Percentiles rank a stretch among this genome's conserved stretches.
phyloP scores from a whole-genome alignment of 768 basidiomycete species.

The Amanita pallidorosea region DNA sequence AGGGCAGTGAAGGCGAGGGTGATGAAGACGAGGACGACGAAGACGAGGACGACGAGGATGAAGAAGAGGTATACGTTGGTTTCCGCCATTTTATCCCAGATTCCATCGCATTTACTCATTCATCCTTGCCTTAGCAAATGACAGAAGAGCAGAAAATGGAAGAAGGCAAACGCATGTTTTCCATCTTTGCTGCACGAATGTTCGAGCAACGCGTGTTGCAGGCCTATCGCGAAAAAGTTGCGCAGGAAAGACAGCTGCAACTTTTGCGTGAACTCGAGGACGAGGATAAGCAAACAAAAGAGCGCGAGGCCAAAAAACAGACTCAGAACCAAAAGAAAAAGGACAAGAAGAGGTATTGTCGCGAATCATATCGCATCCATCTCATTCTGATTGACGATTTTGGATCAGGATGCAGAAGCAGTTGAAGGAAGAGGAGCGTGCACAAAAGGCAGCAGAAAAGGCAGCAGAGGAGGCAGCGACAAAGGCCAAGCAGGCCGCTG shows the following conservation, averaged over 20 bases:
- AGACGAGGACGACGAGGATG: constrained; percentile 48
- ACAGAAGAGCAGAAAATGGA: constrained; percentile 99
- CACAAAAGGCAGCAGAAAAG: constrained; percentile 72
- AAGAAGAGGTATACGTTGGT: constrained; percentile 35
- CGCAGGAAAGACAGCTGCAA: constrained; percentile 90
- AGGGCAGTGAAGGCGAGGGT: constrained; percentile 50
- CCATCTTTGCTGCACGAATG: constrained; percentile 98
- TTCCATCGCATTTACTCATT: constrained; percentile 8
- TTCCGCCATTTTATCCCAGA: constrained; percentile 8
- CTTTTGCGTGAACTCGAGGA: constrained; percentile 92
- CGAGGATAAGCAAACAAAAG: constrained; percentile 79
- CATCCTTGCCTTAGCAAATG: constrained; percentile 41
- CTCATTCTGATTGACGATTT: constrained; percentile 1
- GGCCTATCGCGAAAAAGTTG: constrained; percentile 94
- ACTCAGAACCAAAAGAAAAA: constrained; percentile 99
- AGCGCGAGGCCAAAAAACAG: constrained; percentile 88
- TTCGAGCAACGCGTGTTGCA: constrained; percentile 97
- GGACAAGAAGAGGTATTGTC: constrained; percentile 74
- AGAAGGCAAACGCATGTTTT: constrained; percentile 99
- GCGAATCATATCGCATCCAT: constrained; percentile 1
- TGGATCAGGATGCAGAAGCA: constrained; percentile 74
- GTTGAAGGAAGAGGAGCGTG: constrained; percentile 87
- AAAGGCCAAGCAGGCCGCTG: constrained; percentile 65
- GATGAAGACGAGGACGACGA: constrained; percentile 48
- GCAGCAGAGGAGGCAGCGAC: constrained; percentile 76